Evolutionary conservation across 2,329 filamentous ascomycete genomes (phyloP).

Genomic region (Nemania diffusa): DNA sequence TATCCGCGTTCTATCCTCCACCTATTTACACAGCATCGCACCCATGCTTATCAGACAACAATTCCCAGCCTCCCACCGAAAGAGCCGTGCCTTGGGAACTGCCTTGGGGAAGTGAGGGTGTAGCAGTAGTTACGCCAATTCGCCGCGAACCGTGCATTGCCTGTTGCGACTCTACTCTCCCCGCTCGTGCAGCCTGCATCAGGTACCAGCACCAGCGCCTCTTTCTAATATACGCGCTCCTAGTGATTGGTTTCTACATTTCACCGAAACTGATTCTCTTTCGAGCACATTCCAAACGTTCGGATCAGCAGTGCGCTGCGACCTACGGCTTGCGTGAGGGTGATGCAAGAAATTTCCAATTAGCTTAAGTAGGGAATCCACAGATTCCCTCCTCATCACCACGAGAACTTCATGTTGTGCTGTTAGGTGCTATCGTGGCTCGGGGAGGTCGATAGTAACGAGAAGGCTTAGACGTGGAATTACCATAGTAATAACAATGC

Average conservation of each 20-base stretch:
- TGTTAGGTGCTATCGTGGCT: neutral
- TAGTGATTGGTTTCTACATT: neutral
- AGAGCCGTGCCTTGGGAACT: constrained; percentile 4
- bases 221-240: neutral
- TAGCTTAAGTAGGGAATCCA: neutral
- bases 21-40: neutral
- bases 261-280: neutral
- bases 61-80: neutral
- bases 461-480: neutral
- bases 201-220: constrained; percentile 12
- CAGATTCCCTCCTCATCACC: too few relatives aligned
- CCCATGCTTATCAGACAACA: neutral
- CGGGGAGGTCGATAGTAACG: neutral
- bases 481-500: too few relatives aligned
- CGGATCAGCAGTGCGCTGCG: neutral
- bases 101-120: constrained; percentile 23
- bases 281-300: constrained; percentile 4
- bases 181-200: constrained; percentile 16
- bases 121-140: constrained; percentile 8
- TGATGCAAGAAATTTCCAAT: neutral
- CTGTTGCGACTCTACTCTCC: constrained; percentile 7
- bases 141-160: constrained; percentile 10
- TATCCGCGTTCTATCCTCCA: too few relatives aligned
- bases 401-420: too few relatives aligned
- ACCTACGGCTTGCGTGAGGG: too few relatives aligned